phyloP scores from a whole-genome alignment of 2,329 filamentous ascomycete species.

The Verticillium nonalfalfae region DNA sequence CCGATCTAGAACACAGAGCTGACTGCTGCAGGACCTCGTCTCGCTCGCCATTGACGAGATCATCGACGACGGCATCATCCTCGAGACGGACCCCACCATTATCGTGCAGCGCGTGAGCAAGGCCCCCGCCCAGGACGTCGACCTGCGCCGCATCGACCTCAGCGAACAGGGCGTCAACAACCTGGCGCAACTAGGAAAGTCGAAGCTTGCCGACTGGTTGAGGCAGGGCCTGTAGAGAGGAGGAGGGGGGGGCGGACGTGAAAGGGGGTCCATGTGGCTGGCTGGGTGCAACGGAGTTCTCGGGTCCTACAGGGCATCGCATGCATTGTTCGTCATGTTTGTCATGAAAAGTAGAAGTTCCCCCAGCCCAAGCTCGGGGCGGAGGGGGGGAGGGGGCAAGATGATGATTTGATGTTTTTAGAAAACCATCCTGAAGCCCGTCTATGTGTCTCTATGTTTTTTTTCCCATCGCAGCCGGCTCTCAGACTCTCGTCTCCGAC shows the following conservation, averaged over 20 bases:
- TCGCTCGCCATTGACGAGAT: conserved; percentile 93
- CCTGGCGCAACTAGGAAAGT: conserved; percentile 87
- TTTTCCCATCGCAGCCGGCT: not conserved
- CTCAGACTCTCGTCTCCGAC: conserved; percentile 47
- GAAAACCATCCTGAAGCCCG: conserved; percentile 3
- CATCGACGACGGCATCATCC: conserved; percentile 89
- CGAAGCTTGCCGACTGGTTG: conserved; percentile 84
- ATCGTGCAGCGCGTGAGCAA: conserved; percentile 89
- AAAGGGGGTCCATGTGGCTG: not conserved
- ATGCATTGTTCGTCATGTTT: conserved; percentile 4
- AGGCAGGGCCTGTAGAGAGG: conserved; percentile 66
- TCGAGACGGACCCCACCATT: conserved; percentile 94
- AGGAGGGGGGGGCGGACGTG: not conserved
- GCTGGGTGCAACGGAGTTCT: conserved; percentile 8
- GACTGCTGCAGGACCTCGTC: conserved; percentile 58
- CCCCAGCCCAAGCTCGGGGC: not conserved
- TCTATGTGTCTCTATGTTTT: not conserved
- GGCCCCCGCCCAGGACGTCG: conserved; percentile 84
- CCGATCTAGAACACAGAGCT: not conserved
- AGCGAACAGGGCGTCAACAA: conserved; percentile 95
- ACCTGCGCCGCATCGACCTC: conserved; percentile 89
- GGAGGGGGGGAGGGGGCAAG: conserved; percentile 6
- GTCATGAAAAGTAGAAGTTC: conserved; percentile 12
- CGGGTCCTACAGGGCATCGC: conserved; percentile 10
- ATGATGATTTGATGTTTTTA: conserved; percentile 5